A percentile compares a stretch with the other conserved stretches of the same genome.
These are phyloP conservation scores for Trifolium fragiferum DNA, from an alignment of 306 rosid genomes.

Conservation along the genomic window DNA sequence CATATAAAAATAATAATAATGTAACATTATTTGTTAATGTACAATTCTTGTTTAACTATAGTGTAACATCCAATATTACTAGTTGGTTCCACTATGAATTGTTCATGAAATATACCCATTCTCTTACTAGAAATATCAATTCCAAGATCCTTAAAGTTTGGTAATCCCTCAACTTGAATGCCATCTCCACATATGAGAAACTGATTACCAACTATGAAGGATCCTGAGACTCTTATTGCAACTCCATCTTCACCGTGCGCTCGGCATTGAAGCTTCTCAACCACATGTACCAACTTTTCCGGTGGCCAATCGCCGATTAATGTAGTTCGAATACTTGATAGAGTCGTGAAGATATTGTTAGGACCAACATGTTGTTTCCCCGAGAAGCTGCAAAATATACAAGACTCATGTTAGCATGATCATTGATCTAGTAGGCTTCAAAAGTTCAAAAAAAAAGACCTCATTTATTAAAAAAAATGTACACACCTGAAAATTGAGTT, in stretches of 20 bases:
- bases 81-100: conserved; percentile 80
- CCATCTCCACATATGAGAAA: conserved; percentile 98
- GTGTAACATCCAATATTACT: conserved; percentile 72
- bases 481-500: conserved; percentile 76
- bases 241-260: conserved; percentile 78
- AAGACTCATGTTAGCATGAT: conserved; percentile 15
- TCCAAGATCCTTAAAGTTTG: conserved; percentile 83
- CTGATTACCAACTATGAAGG: conserved; percentile 84
- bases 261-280: conserved; percentile 87
- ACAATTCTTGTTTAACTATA: conserved; percentile 83
- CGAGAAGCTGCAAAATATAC: conserved; percentile 62
- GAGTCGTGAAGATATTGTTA: conserved; percentile 56
- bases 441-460: neutral
- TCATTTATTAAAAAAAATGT: neutral
- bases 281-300: conserved; percentile 88
- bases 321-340: conserved; percentile 73
- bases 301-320: conserved; percentile 94
- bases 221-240: conserved; percentile 91
- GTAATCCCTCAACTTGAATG: conserved; percentile 87
- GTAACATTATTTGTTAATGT: conserved; percentile 61
- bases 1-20: neutral
- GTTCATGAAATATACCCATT: conserved; percentile 92
- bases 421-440: neutral
- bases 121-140: conserved; percentile 74
- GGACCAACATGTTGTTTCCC: conserved; percentile 73